Evolutionary conservation across 306 rosid species (phyloP), one percentile per base, ranked within the genome.

Genomic region (Potentilla sterilis): DNA sequence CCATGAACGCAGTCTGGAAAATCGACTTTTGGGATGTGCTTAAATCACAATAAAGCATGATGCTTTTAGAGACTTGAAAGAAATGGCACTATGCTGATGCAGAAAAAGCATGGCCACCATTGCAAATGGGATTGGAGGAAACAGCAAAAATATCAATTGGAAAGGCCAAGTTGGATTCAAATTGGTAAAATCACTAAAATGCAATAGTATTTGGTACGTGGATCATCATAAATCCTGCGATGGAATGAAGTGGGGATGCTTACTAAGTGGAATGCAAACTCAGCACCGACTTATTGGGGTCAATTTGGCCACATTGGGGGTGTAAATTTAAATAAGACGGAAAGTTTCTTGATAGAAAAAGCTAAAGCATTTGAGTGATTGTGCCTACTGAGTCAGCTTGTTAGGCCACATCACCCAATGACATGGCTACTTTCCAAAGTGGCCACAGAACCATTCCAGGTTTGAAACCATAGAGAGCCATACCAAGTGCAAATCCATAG

Each of bases 261-360:
- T 52, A 48, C 44, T 35, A 55, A 90, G 96, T 93, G 98, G 98
- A 89, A 86, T 83, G 88, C 95, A 83, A 73, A 89, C 91, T 93
- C 95, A 79, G 87, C 92, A 87, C 84, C 96, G 57, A 89, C 90
- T 79, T 61, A 69, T 83, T 74, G 77, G 43, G 75, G 86, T 85
- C 95, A 89, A 88, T 89, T 93, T 86, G 90, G 69, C 79, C 85
- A 16, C 79, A 76, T 85, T 86, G 84, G 76, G 74, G 82, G 77
- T 74, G 64, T 40, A 76, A 32, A 22, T 38, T 15, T 40, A 15
- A 54, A 74, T 69, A 83, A 57, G 86, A 77, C 75, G 80, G 75
- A 79, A 79, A 72, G 73, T 76, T 22, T 44, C 32, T 2, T 47
- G 12, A 21, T 34, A 68, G n/a, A 67, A 72, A 82, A 75, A 40